phyloP scores from a whole-genome alignment of 768 basidiomycete genomes.

The Lactifluus volemus region DNA sequence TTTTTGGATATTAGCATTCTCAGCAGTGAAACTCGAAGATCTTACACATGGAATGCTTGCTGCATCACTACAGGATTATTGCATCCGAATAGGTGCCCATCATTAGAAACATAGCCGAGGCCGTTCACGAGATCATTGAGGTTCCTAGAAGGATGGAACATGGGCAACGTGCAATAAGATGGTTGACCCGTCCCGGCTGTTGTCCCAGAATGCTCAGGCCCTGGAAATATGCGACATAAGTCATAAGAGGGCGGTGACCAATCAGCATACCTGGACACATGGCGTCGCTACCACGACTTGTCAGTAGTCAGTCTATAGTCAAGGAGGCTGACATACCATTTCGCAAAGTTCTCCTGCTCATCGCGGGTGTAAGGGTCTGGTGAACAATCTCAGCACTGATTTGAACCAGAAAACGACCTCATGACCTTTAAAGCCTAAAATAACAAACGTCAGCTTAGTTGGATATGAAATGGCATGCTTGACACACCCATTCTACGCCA shows the following conservation, averaged over 20 bases:
- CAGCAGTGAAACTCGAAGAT: conserved; percentile 12
- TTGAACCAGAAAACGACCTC: neutral
- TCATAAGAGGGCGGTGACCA: neutral
- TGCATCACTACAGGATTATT: conserved; percentile 44
- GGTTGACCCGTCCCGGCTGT: conserved; percentile 31
- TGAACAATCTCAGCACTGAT: neutral
- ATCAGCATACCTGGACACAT: conserved; percentile 39
- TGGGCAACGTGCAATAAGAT: conserved; percentile 46
- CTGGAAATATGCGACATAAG: conserved; percentile 24
- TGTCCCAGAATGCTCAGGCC: conserved; percentile 38
- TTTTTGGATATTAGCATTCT: neutral
- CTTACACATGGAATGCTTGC: conserved; percentile 30
- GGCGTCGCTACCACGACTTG: conserved; percentile 32
- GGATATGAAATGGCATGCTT: neutral
- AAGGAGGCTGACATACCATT: conserved; percentile 35
- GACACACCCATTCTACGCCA: conserved; percentile 49
- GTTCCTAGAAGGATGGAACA: conserved; percentile 21
- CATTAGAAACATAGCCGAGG: conserved; percentile 42
- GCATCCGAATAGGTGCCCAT: conserved; percentile 50
- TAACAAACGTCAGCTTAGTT: neutral
- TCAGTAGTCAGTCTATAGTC: neutral
- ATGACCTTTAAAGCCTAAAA: conserved; percentile 45
- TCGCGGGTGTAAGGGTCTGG: conserved; percentile 52
- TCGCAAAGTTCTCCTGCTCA: conserved; percentile 42
- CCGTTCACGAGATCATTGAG: conserved; percentile 26